Base-by-base conservation (phyloP, 768 basidiomycete species). In the Tylopilus plumbeoviolaceoides region DNA sequence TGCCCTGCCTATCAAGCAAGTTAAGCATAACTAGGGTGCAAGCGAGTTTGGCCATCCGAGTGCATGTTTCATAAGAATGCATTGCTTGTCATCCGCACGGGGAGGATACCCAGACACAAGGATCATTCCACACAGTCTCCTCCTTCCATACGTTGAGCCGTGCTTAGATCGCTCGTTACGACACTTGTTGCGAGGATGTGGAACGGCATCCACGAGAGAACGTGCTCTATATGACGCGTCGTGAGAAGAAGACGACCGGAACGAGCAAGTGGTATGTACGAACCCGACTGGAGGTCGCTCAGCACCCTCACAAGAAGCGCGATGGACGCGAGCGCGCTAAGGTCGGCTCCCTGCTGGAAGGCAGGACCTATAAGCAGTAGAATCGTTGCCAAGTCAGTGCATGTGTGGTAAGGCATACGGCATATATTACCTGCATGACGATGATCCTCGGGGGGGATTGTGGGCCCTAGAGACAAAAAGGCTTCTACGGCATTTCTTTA, bases 81-180 rank as follows among this genome's bases (percentile, higher is more conserved):
- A 23, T 23, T 23, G 4, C 47, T 48, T 36, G 43, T 42, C 48
- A 53, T 51, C 44, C 44, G 45, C 54, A 58, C 21, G 39, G 28
- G 28, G 45, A 30, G 33, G 44, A 47, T 42, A 55, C 54, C 31
- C 53, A 52, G 50, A 46, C 51, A 55, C 61, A 48, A 51, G 51
- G 59, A 58, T 55, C 59, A 50, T 55, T 43, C 51, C 57, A 43
- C 57, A 43, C 55, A 55, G 46, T 44, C 56, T 63, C 72, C 72
- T 69, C 81, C 83, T 85, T 70, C 76, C 78, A 83, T 75, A 75
- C 81, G 72, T 75, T 70, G 69, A 82, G 77, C 83, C 83, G 76
- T 80, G 72, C 84, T 83, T 83, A 77, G 83, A 77, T 73, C 78
- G 78, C 77, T 81, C 82, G 83, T 78, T 83, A 80, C 82, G 75